Conservation (phyloP, 768 basidiomycete species). For the Suillus brevipes region DNA sequence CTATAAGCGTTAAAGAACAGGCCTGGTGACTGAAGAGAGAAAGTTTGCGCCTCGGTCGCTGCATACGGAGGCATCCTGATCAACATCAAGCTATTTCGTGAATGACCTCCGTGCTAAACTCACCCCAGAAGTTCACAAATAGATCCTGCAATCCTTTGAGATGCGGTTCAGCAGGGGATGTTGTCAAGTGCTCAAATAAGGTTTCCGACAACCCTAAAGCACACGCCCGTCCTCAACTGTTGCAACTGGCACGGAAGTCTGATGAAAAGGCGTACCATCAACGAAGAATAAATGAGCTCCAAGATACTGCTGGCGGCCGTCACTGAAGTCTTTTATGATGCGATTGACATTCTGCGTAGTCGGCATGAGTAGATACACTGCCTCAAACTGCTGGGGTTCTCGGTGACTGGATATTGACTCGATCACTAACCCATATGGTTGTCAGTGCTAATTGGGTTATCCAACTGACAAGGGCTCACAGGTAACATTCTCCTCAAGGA, state of each 20-base stretch:
- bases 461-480: constrained; percentile 51
- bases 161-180: constrained; percentile 74
- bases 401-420: constrained; percentile 85
- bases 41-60: constrained; percentile 88
- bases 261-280: constrained; percentile 59
- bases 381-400: constrained; percentile 86
- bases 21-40: constrained; percentile 74
- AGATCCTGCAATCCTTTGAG: constrained; percentile 82
- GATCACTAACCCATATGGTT: constrained; percentile 59
- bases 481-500: constrained; percentile 94
- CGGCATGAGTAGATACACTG: constrained; percentile 92
- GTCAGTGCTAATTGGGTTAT: constrained; percentile 12
- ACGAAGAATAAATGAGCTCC: constrained; percentile 91
- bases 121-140: constrained; percentile 92
- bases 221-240: constrained; percentile 8
- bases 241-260: not conserved
- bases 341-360: constrained; percentile 93
- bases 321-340: constrained; percentile 80
- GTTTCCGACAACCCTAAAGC: constrained; percentile 70
- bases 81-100: constrained; percentile 10
- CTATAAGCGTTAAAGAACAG: constrained; percentile 90
- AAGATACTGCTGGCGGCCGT: constrained; percentile 68
- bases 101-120: constrained; percentile 28
- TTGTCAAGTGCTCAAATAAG: constrained; percentile 72
- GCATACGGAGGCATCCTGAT: constrained; percentile 12